phyloP scores from a whole-genome alignment of 139 green algal species.

The Pseudopediastrum boryanum region DNA sequence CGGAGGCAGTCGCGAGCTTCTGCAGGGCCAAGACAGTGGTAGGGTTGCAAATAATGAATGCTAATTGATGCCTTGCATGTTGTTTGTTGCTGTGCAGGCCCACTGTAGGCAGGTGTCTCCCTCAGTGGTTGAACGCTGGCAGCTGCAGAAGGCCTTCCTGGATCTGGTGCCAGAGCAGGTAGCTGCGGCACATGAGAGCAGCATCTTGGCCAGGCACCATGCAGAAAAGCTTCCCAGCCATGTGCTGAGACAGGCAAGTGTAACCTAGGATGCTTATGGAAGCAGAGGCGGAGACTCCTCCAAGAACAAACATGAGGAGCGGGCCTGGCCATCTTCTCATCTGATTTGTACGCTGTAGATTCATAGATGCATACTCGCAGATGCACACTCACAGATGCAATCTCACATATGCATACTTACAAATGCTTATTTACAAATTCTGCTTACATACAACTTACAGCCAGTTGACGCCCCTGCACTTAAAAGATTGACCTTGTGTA shows the following conservation, averaged over 20 bases:
- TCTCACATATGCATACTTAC: no score
- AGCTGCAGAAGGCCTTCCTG: slow-evolving; percentile 45
- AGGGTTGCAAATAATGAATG: no score
- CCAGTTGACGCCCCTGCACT: no score
- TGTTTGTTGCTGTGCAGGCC: no score
- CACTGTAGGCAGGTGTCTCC: slow-evolving; percentile 18
- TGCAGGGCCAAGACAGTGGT: no score
- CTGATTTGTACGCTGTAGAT: background rate
- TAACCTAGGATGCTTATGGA: background rate
- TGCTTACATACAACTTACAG: no score
- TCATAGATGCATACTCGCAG: no score
- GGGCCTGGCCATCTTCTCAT: background rate
- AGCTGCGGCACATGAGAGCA: slow-evolving; percentile 47
- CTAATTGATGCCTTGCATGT: no score
- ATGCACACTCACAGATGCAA: no score
- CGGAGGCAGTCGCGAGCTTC: no score
- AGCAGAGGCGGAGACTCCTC: background rate
- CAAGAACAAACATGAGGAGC: background rate
- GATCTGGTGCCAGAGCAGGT: slow-evolving; percentile 49
- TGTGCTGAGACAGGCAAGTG: slow-evolving; percentile 45
- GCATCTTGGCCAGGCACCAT: slow-evolving; percentile 38
- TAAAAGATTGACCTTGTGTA: no score
- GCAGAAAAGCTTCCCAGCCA: slow-evolving; percentile 36
- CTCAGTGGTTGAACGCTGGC: slow-evolving; percentile 44
- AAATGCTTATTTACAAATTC: no score